Evolutionary conservation across 2,329 filamentous ascomycete species (phyloP).

Genomic region (Alternaria brassicicola): DNA sequence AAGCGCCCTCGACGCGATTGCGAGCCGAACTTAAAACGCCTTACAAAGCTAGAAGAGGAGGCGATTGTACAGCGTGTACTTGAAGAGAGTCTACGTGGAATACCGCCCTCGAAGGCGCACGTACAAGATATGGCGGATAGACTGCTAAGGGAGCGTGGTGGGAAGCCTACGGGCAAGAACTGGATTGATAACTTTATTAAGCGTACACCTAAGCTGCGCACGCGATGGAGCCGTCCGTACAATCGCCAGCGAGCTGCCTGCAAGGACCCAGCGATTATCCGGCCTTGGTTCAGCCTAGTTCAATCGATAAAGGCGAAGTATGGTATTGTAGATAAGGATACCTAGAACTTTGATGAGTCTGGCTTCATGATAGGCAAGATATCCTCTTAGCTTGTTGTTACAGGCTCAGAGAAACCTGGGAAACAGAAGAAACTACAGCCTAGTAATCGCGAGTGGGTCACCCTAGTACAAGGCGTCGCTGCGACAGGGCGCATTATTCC

Average conservation of each 20-base stretch:
- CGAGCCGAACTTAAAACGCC: constrained; percentile 19
- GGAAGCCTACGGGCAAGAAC: constrained; percentile 14
- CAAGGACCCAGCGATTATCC: constrained; percentile 15
- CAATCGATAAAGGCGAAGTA: constrained; percentile 8
- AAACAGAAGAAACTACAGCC: too few species aligned
- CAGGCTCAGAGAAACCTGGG: too few species aligned
- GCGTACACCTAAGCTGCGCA: constrained; percentile 16
- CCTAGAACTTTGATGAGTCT: constrained; percentile 37
- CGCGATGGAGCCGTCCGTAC: constrained; percentile 15
- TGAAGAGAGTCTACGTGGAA: constrained; percentile 2
- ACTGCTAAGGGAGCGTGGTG: too few species aligned
- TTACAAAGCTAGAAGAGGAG: constrained; percentile 23
- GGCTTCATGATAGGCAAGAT: constrained; percentile 45
- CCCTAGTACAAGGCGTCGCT: too few species aligned
- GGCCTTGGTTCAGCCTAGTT: constrained; percentile 2
- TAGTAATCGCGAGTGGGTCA: too few species aligned
- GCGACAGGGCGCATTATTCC: too few species aligned
- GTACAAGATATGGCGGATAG: constrained; percentile 6
- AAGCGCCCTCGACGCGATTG: constrained; percentile 15
- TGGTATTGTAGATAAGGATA: constrained; percentile 17
- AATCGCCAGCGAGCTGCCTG: constrained; percentile 15
- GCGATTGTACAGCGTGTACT: constrained; percentile 18
- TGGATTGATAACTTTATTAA: constrained; percentile 23
- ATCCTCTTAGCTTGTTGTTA: constrained; percentile 13
- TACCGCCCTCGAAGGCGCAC: not conserved